Base-by-base conservation (phyloP, 371 early-diverging fungal species). In the Fennellomyces sp. region DNA sequence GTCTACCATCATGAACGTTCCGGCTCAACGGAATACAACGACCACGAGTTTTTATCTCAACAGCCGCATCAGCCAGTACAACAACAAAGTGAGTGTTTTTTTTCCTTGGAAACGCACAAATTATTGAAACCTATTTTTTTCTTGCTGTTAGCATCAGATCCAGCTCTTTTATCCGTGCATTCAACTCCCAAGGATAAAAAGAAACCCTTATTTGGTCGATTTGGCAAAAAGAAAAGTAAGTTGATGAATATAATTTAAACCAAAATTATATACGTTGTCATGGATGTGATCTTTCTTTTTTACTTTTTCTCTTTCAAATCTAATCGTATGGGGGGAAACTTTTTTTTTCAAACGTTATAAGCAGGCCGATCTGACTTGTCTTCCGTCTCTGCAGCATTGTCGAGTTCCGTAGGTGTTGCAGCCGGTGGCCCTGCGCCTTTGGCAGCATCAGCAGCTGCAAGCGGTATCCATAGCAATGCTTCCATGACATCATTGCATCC, bases 211-310 rank as follows among this genome's bases (percentile, higher is more conserved):
- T 67, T 75, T n/a, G n/a, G n/a, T 61, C 50, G 76, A 25, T 75
- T 73, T 61, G 69, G 69, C 28, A 60, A 65, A 60, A 77, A 70
- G 54, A 77, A 77, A 49, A 73, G 74, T 72, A 68, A 66, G 58
- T 39, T 17, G 25, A 3, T 28, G 15, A 15, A 8, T 30, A 17
- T 38, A 23, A 26, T 25, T 13, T 6, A 12, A 28, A 38, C 15
- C 12, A 27, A 36, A 31, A 17, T 2, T 15, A 23, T 17, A 52
- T 50, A 1, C 29, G 13, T 29, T 4, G 25, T 4, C 53, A 28
- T 33, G 2, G 12, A 28, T 33, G n/a, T 23, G 13, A 11, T 39
- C 39, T 39, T 39, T 39, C 39, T 39, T 39, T 39, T 39, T 19
- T 39, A 13, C 19, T 26, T 48, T 27, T 23, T 17, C 17, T 23